Evolutionary conservation across 2,329 filamentous ascomycete genomes (phyloP), one percentile per base, ranked within the genome.

Genomic region (Geosmithia morbida): DNA sequence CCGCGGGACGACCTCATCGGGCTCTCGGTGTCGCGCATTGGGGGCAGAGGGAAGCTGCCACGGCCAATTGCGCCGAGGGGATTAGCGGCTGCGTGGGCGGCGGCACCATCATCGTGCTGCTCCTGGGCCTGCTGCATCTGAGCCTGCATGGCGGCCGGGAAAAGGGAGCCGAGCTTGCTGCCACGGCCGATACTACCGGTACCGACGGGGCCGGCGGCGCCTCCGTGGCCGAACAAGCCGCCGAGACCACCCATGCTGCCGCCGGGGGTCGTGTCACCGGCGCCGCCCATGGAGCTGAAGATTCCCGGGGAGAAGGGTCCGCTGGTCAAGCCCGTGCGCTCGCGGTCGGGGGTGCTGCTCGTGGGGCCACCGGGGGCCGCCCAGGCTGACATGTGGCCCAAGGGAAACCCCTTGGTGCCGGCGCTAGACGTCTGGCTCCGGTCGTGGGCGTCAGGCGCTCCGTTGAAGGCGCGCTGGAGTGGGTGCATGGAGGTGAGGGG

Each of bases 351-450:
- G 2, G 80, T 85, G 50, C 79, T 75, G 41, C 79, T 71, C 53
- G 81, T 78, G 39, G 78, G 61, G 1, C 58, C 71, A 17, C 70
- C 67, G 47, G 79, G 68, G 17, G 73, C 71, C 47, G 78, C 70
- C 67, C 82, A 83, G 46, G 81, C 79, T 2, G 72, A 71, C 39
- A 87, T 65, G 22, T 74, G 77, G 44, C 74, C 75, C 6, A 87
- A 60, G 13, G 81, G 71, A 53, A 87, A 94, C 10, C 75, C 81
- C 56, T 87, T 85, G 42, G 85, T 79, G 13, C 87, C 85, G 17
- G 83, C 85, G 58, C 89, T 95, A 0, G 89, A 95, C 0, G 87
- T 95, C 62, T 95, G 88, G 60, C 89, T 96, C 18, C 90, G 83
- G 60, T 97, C 90, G 54, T 88, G 87, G 5, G 83, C 83, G 46